Evolutionary conservation across 2,329 filamentous ascomycete species (phyloP), one percentile per base, ranked within the genome.

Genomic region (Colletotrichum melonis): DNA sequence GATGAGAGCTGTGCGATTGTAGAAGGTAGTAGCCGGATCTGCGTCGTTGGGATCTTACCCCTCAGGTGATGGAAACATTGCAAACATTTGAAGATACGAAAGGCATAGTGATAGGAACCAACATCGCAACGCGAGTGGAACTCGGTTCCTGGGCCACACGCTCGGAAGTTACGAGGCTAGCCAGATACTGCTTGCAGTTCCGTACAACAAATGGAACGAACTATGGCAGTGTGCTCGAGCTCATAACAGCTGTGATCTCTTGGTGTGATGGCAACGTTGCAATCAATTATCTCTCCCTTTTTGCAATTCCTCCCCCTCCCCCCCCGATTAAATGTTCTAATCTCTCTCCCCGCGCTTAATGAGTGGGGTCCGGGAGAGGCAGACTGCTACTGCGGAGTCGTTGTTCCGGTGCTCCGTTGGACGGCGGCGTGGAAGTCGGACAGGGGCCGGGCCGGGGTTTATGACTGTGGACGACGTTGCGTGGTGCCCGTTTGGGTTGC

Each of bases 251-350:
- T 46, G 16, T 38, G 12, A 35, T 35, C 14, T 6, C 2, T 19
- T 11, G 52, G 24, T 42, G 5, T 30, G 32, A 65, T 57, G n/a
- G 63, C 63, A 65, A 65, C 63, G 63, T 65, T 65, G 32, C 63
- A 65, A 65, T 65, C 24, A 11, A 49, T 8, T 19, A 8, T 49
- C 19, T 65, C 30, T 65, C 30, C 16, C 59, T 30, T 16, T 16
- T 16, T 60, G 12, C 19, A n/a, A 7, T 49, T 49, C 38, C 4
- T 26, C 9, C 59, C 24, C 38, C 4, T 26, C 9, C 9, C 59
- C 24, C 38, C 12, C n/a, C 19, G 24, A 55, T 24, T 24, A 14
- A 12, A 22, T 24, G 46, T 54, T 19, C 58, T 9, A 62, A 62
- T 62, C 58, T 42, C 42, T n/a, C 19, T 38, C 9, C 22, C n/a